A percentile compares a stretch with the other conserved stretches of the same genome.
Conservation (phyloP, 345 rosid species). For the Melaleuca alternifolia region DNA sequence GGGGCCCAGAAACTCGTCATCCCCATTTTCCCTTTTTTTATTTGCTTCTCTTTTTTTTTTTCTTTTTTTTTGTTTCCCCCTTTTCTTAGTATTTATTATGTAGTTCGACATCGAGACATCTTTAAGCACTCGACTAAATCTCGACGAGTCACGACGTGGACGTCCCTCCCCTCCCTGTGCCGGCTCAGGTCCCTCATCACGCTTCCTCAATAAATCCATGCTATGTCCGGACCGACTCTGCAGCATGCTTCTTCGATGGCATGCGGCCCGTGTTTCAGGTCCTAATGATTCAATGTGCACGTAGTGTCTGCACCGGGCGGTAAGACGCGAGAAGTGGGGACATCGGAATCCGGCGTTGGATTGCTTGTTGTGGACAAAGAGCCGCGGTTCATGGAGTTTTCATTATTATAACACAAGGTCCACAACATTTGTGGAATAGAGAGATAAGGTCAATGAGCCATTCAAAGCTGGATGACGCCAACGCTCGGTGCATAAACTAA, state of each 20-base stretch:
- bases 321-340: not conserved
- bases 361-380: not conserved
- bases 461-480: not conserved
- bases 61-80: fast-evolving
- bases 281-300: not conserved
- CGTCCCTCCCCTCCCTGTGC: not conserved
- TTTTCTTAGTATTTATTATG: not conserved
- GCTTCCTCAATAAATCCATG: not conserved
- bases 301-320: not conserved
- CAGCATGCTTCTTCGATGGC: not conserved
- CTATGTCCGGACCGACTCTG: not conserved
- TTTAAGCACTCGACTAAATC: not conserved
- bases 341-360: not conserved
- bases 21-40: not conserved
- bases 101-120: not conserved
- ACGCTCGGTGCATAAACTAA: not conserved
- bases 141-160: not conserved
- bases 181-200: not conserved
- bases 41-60: not conserved
- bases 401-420: not conserved
- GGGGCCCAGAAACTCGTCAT: not conserved
- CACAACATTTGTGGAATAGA: not conserved
- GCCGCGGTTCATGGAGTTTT: not conserved
- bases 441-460: not conserved
- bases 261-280: not conserved